Conservation (phyloP, 1,139 yeast species). For the Magnusiomyces clavatus region DNA sequence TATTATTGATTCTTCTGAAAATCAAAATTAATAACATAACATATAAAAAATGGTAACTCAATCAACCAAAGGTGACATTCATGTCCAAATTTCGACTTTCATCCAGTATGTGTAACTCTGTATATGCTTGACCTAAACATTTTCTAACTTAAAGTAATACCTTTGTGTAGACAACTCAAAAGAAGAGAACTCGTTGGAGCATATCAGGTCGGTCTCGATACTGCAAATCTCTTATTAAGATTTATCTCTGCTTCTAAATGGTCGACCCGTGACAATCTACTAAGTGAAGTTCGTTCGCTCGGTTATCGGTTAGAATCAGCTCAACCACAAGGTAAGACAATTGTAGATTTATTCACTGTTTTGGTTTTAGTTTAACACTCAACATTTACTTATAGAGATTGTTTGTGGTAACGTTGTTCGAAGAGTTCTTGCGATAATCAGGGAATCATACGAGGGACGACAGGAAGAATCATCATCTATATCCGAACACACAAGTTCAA, state of each 20-base stretch:
- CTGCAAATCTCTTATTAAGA: slow-evolving; percentile 80
- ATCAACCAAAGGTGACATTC: slow-evolving; percentile 16
- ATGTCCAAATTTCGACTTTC: slow-evolving; percentile 18
- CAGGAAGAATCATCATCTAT: too few species aligned
- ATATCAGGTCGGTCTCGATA: slow-evolving; percentile 71
- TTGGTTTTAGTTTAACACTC: neutral
- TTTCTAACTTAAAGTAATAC: neutral
- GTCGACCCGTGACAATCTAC: slow-evolving; percentile 67
- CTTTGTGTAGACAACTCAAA: slow-evolving; percentile 36
- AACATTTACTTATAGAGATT: slow-evolving; percentile 40
- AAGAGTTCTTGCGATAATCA: slow-evolving; percentile 75
- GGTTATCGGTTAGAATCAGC: slow-evolving; percentile 35
- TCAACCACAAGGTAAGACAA: slow-evolving; percentile 30
- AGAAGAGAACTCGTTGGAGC: slow-evolving; percentile 72
- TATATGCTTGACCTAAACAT: slow-evolving; percentile 9
- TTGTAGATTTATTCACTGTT: neutral
- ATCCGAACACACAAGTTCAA: slow-evolving; percentile 47
- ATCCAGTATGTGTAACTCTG: slow-evolving; percentile 13
- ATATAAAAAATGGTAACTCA: neutral
- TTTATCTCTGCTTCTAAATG: slow-evolving; percentile 87
- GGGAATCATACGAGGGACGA: slow-evolving; percentile 73
- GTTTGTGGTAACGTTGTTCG: slow-evolving; percentile 88
- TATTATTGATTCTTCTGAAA: too few species aligned
- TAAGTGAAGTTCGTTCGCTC: slow-evolving; percentile 51
- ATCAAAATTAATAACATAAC: too few species aligned